Evolutionary conservation across 2,329 filamentous ascomycete species (phyloP), one percentile per base, ranked within the genome.

Genomic region (Ophiostoma perfectum): DNA sequence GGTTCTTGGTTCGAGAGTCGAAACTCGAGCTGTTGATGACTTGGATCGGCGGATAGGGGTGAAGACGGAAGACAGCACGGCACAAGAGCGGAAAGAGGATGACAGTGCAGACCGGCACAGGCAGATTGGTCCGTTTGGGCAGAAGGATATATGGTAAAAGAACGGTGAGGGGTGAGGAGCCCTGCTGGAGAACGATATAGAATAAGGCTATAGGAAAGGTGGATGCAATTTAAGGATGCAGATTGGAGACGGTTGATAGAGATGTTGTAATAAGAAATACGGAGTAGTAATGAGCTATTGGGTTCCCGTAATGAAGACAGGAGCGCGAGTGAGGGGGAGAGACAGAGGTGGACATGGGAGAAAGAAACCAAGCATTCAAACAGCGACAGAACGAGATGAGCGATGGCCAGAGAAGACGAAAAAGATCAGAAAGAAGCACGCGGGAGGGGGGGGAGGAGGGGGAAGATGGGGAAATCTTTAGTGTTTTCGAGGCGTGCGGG

Each of bases 221-320:
- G 55, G 55, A 60, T 60, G 55, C 55, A 60, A 60, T 16, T 55
- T 38, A 60, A 38, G 55, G 55, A 60, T 38, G 55, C 27, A 60
- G 55, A 60, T 60, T 60, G 55, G 27, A 55, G 27, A 60, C 27
- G 38, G 49, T 38, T 60, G 55, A 38, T 38, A 12, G 55, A 60
- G 55, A 60, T 38, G 55, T 5, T 58, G 52, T 5, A 58, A 38
- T 38, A 38, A 38, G 18, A 58, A 38, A 14, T 36, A 58, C 52
- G 52, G 52, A 38, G 55, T 38, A 60, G n/a, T 16, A 38, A 36
- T 60, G 27, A 60, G 55, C 55, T 39, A 60, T 60, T 60, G 27
- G 55, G 27, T 60, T 36, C n/a, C 14, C 8, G 12, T 36, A 5
- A 38, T 38, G 11, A 60, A 9, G 9, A 38, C 14, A 9, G 27